Evolutionary conservation across 1,139 yeast species (phyloP).

Genomic region (Ogataea hybrid): DNA sequence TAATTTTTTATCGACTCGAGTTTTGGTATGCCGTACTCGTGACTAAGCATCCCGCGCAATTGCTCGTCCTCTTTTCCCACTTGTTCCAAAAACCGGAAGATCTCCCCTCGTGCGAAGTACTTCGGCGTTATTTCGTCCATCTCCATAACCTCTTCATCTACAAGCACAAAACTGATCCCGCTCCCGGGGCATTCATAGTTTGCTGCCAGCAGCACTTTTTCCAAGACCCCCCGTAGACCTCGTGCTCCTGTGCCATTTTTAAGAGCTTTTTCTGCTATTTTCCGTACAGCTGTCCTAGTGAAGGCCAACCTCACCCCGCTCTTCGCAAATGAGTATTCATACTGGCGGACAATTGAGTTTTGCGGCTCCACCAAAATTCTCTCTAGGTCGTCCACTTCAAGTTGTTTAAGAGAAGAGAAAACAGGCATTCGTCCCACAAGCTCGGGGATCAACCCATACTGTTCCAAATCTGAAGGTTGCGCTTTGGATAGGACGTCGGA

Average conservation of each 20-base stretch:
- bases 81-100: slow-evolving; percentile 33
- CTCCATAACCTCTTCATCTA: slow-evolving; percentile 39
- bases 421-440: slow-evolving; percentile 53
- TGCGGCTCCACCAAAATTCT: slow-evolving; percentile 50
- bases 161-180: slow-evolving; percentile 43
- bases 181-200: slow-evolving; percentile 56
- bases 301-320: slow-evolving; percentile 47
- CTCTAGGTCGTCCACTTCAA: slow-evolving; percentile 41
- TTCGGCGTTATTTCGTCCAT: slow-evolving; percentile 29
- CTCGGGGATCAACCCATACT: slow-evolving; percentile 53
- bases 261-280: slow-evolving; percentile 44
- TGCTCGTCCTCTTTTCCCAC: slow-evolving; percentile 38
- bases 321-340: slow-evolving; percentile 46
- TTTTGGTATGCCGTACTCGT: slow-evolving; percentile 26
- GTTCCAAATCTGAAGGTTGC: slow-evolving; percentile 45
- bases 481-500: slow-evolving; percentile 34
- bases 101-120: slow-evolving; percentile 41
- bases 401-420: slow-evolving; percentile 43
- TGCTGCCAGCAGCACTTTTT: slow-evolving; percentile 45
- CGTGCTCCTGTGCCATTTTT: slow-evolving; percentile 55
- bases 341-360: slow-evolving; percentile 48
- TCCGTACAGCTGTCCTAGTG: slow-evolving; percentile 43
- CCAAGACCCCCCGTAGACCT: slow-evolving; percentile 51
- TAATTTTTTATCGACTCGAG: background rate
- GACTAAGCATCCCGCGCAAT: slow-evolving; percentile 32